Evolutionary conservation across 2,329 filamentous ascomycete species (phyloP), one percentile per base, ranked within the genome.

Genomic region (Aureobasidium lini): DNA sequence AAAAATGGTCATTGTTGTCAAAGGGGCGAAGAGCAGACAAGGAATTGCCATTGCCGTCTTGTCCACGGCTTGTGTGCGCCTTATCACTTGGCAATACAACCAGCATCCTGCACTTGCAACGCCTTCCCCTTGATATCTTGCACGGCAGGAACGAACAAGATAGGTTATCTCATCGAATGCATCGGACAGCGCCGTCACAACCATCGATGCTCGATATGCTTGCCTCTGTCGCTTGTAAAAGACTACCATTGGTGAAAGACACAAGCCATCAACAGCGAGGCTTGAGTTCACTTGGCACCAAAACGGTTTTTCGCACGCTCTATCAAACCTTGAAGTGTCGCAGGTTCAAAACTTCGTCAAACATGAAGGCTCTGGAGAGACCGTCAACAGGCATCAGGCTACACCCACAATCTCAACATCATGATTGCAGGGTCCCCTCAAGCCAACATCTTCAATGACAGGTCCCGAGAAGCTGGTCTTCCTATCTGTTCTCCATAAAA

Each of bases 261-360:
- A 54, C 39, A 54, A 54, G 50, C 50, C 50, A 31, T 16, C 36
- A 13, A 42, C 16, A 32, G 28, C 36, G 37, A 54, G 50, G 50
- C 50, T 54, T 54, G 50, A 54, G 37, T 37, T 42, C 16, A 54
- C 50, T 54, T 54, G 50, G 50, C 50, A 54, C n/a, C 37, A 31
- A 32, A 54, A 42, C 37, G 29, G 16, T 15, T 52, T 40, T 52
- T 52, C 9, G 23, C 13, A 37, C 16, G 48, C 34, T 52, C 36
- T 23, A 31, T 52, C 48, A 31, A 52, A 52, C 48, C 48, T 52
- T 40, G 48, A 31, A 23, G 9, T 2, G n/a, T 13, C 16, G n/a
- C 16, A 29, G 6, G 1, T 40, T 39, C 13, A 16, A 13, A n/a
- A n/a, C 23, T 8, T 11, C 11, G 16, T 31, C 48, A 18, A 23